Conservation (phyloP, 2,329 filamentous ascomycete species). For the Ceratocystis colombiana region DNA sequence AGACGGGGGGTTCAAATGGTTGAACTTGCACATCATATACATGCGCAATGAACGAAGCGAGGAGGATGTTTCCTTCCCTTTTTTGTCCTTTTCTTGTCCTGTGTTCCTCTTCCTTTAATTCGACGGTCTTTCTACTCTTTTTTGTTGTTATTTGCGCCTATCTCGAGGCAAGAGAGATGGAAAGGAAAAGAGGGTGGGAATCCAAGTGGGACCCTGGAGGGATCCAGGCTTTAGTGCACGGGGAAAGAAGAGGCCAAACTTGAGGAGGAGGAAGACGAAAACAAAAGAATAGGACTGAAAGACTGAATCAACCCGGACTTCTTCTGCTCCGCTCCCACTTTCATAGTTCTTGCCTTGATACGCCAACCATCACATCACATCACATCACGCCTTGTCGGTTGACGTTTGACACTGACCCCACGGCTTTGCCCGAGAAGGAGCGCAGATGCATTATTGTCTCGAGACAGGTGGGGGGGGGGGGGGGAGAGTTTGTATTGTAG, state of each 20-base stretch:
- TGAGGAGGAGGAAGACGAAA: not conserved
- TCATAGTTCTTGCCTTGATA: not conserved
- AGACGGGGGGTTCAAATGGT: not conserved
- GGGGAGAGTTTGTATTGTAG: no score
- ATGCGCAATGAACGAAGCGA: not conserved
- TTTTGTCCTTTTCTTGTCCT: not conserved
- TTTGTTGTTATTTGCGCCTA: not conserved
- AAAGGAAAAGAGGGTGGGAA: not conserved
- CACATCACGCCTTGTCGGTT: not conserved
- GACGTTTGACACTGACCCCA: constrained; percentile 8
- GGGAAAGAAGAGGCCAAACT: not conserved
- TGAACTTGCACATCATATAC: not conserved
- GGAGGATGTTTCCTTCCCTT: no score
- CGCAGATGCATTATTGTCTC: constrained; percentile 2
- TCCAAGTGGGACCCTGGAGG: not conserved
- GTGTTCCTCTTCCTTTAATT: not conserved
- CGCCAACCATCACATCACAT: not conserved
- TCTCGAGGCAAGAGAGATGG: not conserved
- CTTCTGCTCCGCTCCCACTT: not conserved
- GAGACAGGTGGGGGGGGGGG: no score
- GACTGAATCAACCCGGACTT: not conserved
- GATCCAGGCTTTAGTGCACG: not conserved
- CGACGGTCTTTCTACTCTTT: not conserved
- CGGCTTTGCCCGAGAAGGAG: constrained; percentile 11
- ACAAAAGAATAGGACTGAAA: not conserved